phyloP scores from a whole-genome alignment of 768 basidiomycete genomes.

The Naematelia aurantialba region DNA sequence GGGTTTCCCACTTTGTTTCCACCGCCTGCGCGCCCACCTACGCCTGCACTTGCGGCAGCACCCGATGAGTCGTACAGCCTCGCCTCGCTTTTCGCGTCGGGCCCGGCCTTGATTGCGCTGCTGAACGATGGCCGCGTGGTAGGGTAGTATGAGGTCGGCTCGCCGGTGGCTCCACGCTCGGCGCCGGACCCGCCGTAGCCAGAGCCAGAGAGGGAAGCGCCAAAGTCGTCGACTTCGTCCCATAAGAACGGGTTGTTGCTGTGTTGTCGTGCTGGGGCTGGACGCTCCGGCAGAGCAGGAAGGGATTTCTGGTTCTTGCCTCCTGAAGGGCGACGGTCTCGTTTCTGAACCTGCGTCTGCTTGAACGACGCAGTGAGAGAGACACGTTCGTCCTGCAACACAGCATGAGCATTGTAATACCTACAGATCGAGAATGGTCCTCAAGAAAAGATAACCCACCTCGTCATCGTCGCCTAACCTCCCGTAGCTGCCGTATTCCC shows the following conservation, averaged over 20 bases:
- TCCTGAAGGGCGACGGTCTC: neutral
- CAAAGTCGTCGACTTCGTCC: neutral
- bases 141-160: neutral
- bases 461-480: constrained; percentile 34
- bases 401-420: no score
- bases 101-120: neutral
- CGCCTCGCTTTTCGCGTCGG: neutral
- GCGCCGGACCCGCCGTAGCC: no score
- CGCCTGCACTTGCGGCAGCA: neutral
- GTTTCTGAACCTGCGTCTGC: neutral
- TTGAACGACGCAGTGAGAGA: neutral
- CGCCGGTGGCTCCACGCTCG: neutral
- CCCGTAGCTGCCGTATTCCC: constrained; percentile 22
- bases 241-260: neutral
- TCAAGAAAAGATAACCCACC: constrained; percentile 18
- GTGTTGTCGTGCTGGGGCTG: neutral
- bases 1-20: neutral
- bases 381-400: neutral
- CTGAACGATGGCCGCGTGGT: neutral
- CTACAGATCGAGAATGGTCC: no score
- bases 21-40: no score
- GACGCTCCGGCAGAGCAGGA: neutral
- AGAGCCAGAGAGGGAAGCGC: no score
- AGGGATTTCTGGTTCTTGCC: neutral
- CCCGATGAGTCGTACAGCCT: neutral